phyloP scores from a whole-genome alignment of 306 rosid genomes.

The Inga leiocalycina region DNA sequence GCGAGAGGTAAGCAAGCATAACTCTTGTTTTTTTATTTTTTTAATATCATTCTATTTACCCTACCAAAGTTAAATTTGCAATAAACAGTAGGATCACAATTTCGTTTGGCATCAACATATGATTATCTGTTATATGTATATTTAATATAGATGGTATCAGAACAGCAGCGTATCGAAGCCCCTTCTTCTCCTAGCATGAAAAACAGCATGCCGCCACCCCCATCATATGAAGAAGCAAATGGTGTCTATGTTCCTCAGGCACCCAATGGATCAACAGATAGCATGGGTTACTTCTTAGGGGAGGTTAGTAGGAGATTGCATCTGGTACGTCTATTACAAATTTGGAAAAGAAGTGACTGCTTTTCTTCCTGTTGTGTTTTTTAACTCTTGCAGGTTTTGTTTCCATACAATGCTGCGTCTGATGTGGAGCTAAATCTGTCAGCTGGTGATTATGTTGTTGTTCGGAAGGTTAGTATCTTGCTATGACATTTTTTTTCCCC shows the following conservation, averaged over 20 bases:
- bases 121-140: conserved; percentile 2
- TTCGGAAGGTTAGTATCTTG: conserved; percentile 70
- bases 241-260: background rate
- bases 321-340: conserved; percentile 2
- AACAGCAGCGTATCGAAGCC: conserved; percentile 8
- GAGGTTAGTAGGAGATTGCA: conserved; percentile 28
- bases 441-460: conserved; percentile 78
- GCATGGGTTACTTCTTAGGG: conserved; percentile 17
- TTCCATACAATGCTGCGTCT: conserved; percentile 76
- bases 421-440: conserved; percentile 80
- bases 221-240: conserved; percentile 15
- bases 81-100: background rate
- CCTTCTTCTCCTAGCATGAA: background rate
- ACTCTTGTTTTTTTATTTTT: background rate
- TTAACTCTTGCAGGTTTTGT: conserved; percentile 59
- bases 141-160: conserved; percentile 6
- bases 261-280: conserved; percentile 1
- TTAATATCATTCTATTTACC: background rate
- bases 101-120: background rate
- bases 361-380: conserved; percentile 28
- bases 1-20: background rate
- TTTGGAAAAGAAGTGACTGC: conserved; percentile 15
- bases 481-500: conserved; percentile 3
- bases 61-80: background rate
- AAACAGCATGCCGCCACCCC: background rate